Conservation (phyloP, 2,329 filamentous ascomycete genomes). For the Scorias spongiosa region DNA sequence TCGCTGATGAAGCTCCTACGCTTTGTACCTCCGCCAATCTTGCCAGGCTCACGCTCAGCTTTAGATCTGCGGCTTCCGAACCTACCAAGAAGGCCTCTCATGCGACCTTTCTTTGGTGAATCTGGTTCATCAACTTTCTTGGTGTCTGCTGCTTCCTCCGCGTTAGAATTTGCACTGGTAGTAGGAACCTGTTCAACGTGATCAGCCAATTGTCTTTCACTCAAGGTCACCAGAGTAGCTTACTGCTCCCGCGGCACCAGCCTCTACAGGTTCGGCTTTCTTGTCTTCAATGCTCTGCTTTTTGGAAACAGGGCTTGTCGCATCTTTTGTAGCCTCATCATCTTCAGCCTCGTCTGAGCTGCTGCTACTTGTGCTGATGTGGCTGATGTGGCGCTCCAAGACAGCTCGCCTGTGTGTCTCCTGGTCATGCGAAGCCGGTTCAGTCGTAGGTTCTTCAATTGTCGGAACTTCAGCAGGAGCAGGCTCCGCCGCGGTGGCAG, state of each 20-base stretch:
- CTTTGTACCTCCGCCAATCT: neutral
- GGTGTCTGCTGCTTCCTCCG: neutral
- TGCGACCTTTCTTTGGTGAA: conserved; percentile 1
- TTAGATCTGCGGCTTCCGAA: conserved; percentile 6
- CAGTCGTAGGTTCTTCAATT: neutral
- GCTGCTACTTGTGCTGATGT: conserved; percentile 12
- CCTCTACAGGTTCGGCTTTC: neutral
- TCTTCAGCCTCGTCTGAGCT: conserved; percentile 1
- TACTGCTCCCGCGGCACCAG: conserved; percentile 1
- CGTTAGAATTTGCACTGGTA: neutral
- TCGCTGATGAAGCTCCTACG: neutral
- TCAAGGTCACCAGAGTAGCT: neutral
- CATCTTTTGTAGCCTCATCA: conserved; percentile 3
- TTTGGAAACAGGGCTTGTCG: conserved; percentile 2
- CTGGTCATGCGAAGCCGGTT: neutral
- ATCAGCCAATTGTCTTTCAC: too few species aligned
- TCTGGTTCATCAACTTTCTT: conserved; percentile 1
- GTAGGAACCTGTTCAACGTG: too few species aligned
- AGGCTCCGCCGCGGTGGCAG: neutral
- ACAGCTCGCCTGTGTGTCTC: conserved; percentile 1
- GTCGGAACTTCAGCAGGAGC: neutral
- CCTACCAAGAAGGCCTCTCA: conserved; percentile 17
- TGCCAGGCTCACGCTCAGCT: neutral
- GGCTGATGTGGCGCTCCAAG: conserved; percentile 19
- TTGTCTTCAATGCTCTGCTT: neutral